Conservation (phyloP, 2,329 filamentous ascomycete genomes). For the Graphilbum ipis-grandicollis region DNA sequence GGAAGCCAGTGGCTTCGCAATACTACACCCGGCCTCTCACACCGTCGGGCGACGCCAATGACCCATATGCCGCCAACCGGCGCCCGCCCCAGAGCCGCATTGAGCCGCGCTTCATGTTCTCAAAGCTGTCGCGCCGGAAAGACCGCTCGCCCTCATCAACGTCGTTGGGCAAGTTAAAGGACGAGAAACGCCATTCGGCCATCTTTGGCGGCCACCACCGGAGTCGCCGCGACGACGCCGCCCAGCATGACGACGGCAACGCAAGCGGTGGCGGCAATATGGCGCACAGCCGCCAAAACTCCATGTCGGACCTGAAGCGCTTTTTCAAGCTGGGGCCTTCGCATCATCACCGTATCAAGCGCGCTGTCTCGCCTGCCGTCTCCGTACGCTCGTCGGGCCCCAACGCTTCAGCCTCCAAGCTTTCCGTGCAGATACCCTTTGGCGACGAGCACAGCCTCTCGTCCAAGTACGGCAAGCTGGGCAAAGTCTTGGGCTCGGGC, state of each 20-base stretch:
- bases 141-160: slow-evolving; percentile 38
- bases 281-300: slow-evolving; percentile 47
- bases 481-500: slow-evolving; percentile 81
- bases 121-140: slow-evolving; percentile 58
- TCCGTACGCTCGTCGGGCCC: slow-evolving; percentile 26
- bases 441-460: slow-evolving; percentile 82
- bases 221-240: slow-evolving; percentile 21
- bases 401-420: slow-evolving; percentile 24
- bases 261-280: no score
- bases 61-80: slow-evolving; percentile 74
- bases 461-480: slow-evolving; percentile 90
- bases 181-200: slow-evolving; percentile 34
- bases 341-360: slow-evolving; percentile 50
- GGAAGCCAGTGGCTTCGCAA: slow-evolving; percentile 38
- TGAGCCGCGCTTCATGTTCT: slow-evolving; percentile 74
- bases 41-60: slow-evolving; percentile 61
- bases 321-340: slow-evolving; percentile 74
- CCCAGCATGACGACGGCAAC: slow-evolving; percentile 23
- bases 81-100: slow-evolving; percentile 52
- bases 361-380: slow-evolving; percentile 44
- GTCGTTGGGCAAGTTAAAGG: slow-evolving; percentile 26
- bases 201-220: slow-evolving; percentile 21
- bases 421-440: slow-evolving; percentile 59
- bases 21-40: slow-evolving; percentile 61
- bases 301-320: slow-evolving; percentile 90